Percentiles rank a stretch among this genome's conserved stretches.
These are phyloP conservation scores for Metarhizium brunneum DNA, from an alignment of 2,329 filamentous ascomycete genomes.

Conservation along the genomic window DNA sequence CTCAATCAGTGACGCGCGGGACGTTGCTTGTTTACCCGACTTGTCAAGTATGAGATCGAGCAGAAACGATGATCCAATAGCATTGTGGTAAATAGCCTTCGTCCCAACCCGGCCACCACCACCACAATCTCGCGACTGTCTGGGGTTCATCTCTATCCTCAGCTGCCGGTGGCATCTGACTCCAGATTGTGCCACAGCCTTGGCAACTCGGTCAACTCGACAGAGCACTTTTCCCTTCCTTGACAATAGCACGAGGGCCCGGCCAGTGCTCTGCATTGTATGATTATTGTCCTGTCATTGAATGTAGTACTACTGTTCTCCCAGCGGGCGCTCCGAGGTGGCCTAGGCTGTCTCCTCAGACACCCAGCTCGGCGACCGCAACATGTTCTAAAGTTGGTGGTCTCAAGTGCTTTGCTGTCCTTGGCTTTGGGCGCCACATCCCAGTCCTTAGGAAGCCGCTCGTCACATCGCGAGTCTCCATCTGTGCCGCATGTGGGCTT, in stretches of 20 bases:
- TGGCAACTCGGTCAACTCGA: too few species aligned
- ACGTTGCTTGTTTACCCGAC: too few species aligned
- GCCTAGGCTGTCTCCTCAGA: not conserved
- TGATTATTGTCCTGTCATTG: too few species aligned
- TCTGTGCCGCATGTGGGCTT: conserved; percentile 6
- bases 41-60: too few species aligned
- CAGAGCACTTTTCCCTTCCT: too few species aligned
- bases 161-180: not conserved
- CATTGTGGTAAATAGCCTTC: too few species aligned
- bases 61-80: too few species aligned
- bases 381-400: not conserved
- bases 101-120: not conserved
- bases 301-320: not conserved
- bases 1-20: too few species aligned
- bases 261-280: too few species aligned
- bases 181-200: not conserved
- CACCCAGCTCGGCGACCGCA: not conserved
- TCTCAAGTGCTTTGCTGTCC: not conserved
- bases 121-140: not conserved
- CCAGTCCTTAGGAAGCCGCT: conserved; percentile 1
- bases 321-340: not conserved
- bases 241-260: too few species aligned
- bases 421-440: not conserved
- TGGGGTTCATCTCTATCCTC: not conserved
- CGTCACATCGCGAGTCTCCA: conserved; percentile 1